A percentile compares a stretch with the other conserved stretches of the same genome.
Evolutionary conservation across 495 filamentous ascomycete species (phyloP).

Genomic region (Penicillium desertorum): DNA sequence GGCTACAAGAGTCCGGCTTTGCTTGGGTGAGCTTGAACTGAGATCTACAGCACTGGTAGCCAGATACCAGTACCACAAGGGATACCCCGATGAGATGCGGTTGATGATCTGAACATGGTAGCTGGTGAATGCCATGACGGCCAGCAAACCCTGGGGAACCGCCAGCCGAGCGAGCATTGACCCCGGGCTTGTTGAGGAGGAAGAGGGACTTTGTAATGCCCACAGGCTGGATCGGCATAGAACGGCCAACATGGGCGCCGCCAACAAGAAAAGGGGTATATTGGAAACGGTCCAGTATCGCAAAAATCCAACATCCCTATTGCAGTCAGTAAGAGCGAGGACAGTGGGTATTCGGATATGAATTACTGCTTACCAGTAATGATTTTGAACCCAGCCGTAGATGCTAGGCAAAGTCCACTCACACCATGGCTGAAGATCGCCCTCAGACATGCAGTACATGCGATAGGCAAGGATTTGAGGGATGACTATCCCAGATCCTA

Average conservation of each 20-base stretch:
- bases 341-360: neutral
- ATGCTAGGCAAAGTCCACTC: constrained; percentile 69
- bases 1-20: constrained; percentile 24
- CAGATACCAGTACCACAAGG: constrained; percentile 85
- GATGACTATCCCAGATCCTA: constrained; percentile 62
- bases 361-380: constrained; percentile 74
- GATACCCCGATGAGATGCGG: constrained; percentile 82
- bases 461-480: constrained; percentile 78
- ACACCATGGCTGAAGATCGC: constrained; percentile 70
- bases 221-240: constrained; percentile 60
- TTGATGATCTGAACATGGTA: constrained; percentile 96
- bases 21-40: constrained; percentile 22
- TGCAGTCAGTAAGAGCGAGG: constrained; percentile 5
- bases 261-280: constrained; percentile 82
- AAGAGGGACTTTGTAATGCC: constrained; percentile 37
- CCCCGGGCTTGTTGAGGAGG: constrained; percentile 34
- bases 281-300: constrained; percentile 89
- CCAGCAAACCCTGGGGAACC: constrained; percentile 69
- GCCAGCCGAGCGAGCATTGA: constrained; percentile 58
- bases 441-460: constrained; percentile 59
- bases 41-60: constrained; percentile 41
- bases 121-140: constrained; percentile 65
- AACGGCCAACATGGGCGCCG: constrained; percentile 72
- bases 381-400: constrained; percentile 81
- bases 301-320: constrained; percentile 82